Base-by-base conservation (phyloP, 164 flowering plant genomes). In the Vitis amurensis region DNA sequence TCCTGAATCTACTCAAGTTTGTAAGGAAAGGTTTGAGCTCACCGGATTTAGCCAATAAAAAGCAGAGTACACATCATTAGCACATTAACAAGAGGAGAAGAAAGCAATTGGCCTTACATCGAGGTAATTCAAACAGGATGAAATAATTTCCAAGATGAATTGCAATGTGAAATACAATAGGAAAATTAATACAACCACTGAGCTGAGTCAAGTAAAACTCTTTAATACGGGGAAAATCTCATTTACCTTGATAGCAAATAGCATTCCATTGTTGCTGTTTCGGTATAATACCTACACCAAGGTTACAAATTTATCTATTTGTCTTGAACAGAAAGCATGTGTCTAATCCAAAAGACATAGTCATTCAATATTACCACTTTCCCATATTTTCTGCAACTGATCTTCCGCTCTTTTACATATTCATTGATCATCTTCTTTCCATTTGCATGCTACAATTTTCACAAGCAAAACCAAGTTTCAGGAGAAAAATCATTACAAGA, bases 371-470 rank as follows among this genome's bases (percentile, higher is more conserved):
- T 53, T 53, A 53, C 56, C 56, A 53, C 56, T 53, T 53, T 53
- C n/a, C 56, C 56, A 53, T 53, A 15, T 14, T 13, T 53, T 53
- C 56, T n/a, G n/a, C 56, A n/a, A 12, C 56, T 13, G n/a, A 53
- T 53, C n/a, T 53, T 53, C n/a, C 5, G 56, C 56, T 53, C 56
- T 53, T n/a, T 53, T 13, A 53, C 56, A 53, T 53, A 53, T 53
- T 53, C n/a, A 53, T 53, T 53, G 15, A 53, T 53, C 56, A 53
- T 12, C 56, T 53, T 53, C 56, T 53, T 53, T n/a, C 56, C 56
- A 53, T 53, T 53, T n/a, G n/a, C 56, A 53, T 53, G 56, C 56
- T 53, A 53, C 11, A 11, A 53, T 53, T 13, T 53, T n/a, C 4
- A 53, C 56, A 53, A 13, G 6, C 16, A 14, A 53, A 6, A 53